Conservation (phyloP, 2,329 filamentous ascomycete genomes). For the Fusarium concolor region DNA sequence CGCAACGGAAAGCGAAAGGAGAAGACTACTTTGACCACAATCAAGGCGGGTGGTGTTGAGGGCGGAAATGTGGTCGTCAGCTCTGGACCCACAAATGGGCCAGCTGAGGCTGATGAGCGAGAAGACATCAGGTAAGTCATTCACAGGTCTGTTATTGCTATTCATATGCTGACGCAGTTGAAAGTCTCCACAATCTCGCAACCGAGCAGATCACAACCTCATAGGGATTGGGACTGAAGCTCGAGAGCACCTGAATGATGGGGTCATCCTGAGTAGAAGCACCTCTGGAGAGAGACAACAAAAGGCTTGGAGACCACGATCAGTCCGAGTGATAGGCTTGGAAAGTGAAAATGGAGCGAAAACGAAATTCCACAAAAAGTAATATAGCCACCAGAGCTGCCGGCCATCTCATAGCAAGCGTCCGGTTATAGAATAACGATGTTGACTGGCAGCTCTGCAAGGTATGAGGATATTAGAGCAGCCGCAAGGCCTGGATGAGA, state of each 20-base stretch:
- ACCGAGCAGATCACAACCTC: constrained; percentile 59
- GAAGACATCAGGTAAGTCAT: constrained; percentile 29
- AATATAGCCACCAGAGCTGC: constrained; percentile 69
- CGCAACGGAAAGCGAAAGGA: constrained; percentile 69
- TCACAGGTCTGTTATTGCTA: background rate
- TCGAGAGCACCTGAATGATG: constrained; percentile 75
- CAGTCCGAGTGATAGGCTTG: constrained; percentile 73
- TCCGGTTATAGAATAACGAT: constrained; percentile 67
- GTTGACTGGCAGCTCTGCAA: constrained; percentile 72
- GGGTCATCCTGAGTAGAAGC: constrained; percentile 72
- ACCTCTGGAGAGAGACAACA: constrained; percentile 73
- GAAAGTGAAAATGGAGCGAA: constrained; percentile 70
- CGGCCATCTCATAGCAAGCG: constrained; percentile 67
- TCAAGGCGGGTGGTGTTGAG: constrained; percentile 24
- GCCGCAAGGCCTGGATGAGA: constrained; percentile 71
- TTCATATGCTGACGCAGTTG: background rate
- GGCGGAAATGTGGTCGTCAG: constrained; percentile 29
- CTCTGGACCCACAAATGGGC: constrained; percentile 26
- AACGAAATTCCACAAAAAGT: constrained; percentile 69
- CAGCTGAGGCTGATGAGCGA: constrained; percentile 21
- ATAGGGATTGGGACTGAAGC: constrained; percentile 69
- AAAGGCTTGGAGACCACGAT: constrained; percentile 65
- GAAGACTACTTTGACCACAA: constrained; percentile 17
- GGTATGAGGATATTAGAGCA: constrained; percentile 67
- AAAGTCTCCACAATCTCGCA: constrained; percentile 26